phyloP scores from a whole-genome alignment of 768 basidiomycete species.

The Psilocybe cubensis region DNA sequence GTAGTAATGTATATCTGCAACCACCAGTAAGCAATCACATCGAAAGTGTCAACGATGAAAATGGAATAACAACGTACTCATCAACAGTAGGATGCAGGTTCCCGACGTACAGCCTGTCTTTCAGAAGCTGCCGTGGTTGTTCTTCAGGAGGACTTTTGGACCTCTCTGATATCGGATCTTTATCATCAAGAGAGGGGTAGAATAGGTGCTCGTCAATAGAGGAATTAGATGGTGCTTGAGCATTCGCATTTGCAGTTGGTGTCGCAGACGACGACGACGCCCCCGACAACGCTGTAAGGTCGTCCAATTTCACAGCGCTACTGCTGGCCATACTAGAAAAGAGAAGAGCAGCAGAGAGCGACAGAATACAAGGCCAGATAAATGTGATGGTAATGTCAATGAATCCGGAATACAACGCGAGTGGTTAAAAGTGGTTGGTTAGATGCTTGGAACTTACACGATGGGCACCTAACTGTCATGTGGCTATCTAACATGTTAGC shows the following conservation, averaged over 20 bases:
- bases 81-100: constrained; percentile 88
- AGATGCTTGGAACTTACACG: too few species aligned
- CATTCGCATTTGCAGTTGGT: not conserved
- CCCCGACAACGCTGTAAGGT: constrained; percentile 14
- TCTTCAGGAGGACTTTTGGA: constrained; percentile 9
- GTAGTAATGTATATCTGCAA: constrained; percentile 81
- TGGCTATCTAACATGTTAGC: too few species aligned
- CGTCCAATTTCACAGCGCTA: constrained; percentile 22
- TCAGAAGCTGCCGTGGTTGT: constrained; percentile 42
- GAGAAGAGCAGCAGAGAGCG: too few species aligned
- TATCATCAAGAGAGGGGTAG: constrained; percentile 17
- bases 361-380: not conserved
- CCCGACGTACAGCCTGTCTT: constrained; percentile 87
- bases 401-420: not conserved
- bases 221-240: not conserved
- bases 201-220: constrained; percentile 19
- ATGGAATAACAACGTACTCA: constrained; percentile 56
- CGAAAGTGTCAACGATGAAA: not conserved
- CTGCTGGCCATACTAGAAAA: constrained; percentile 18
- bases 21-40: not conserved
- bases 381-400: not conserved
- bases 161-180: not conserved
- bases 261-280: not conserved
- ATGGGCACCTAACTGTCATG: too few species aligned
- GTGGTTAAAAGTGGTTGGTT: too few species aligned